phyloP scores from a whole-genome alignment of 2,329 filamentous ascomycete genomes.

The Microcyclospora pomicola region DNA sequence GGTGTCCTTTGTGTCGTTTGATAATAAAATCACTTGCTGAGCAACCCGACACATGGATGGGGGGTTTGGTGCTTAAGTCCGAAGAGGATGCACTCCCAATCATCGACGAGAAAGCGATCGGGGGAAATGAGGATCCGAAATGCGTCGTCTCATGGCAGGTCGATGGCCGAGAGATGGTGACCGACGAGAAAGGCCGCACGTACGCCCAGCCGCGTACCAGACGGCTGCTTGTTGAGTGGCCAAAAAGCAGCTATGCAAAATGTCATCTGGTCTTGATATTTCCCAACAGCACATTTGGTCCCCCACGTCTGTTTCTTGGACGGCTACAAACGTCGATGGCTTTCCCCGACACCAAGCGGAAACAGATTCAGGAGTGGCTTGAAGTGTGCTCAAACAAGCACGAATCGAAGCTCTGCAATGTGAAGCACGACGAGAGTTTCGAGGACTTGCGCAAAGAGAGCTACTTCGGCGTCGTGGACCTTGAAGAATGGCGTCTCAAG shows the following conservation, averaged over 20 bases:
- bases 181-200: background rate
- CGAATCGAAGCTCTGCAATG: background rate
- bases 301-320: background rate
- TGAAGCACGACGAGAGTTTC: background rate
- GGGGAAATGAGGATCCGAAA: background rate
- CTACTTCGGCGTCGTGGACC: too few relatives aligned
- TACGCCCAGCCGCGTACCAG: background rate
- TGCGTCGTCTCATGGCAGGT: background rate
- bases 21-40: background rate
- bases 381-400: background rate
- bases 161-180: background rate
- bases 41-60: background rate
- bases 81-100: background rate
- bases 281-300: background rate
- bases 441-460: background rate
- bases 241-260: background rate
- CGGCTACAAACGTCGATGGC: background rate
- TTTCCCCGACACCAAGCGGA: background rate
- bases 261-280: background rate
- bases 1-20: background rate
- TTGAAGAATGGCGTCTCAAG: background rate
- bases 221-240: too few relatives aligned
- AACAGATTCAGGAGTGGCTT: conserved; percentile 1
- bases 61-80: too few relatives aligned
- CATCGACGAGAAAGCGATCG: too few relatives aligned